Percentiles rank a stretch among this genome's conserved stretches.
These are phyloP conservation scores for Panicum miliaceum DNA, from an alignment of 176 grass and related monocot genomes.

Conservation along the genomic window DNA sequence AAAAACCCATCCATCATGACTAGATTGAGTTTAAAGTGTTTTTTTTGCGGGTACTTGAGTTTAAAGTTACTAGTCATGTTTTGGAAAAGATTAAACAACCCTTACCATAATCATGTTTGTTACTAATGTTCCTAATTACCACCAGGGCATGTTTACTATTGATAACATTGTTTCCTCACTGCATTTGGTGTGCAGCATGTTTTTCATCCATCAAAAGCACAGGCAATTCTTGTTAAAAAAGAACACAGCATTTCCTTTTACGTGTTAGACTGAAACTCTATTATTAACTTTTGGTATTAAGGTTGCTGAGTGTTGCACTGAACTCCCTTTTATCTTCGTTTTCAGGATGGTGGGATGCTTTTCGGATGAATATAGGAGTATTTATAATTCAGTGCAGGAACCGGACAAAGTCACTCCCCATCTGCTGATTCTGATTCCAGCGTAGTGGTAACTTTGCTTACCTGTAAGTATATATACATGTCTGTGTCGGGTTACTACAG, in stretches of 20 bases:
- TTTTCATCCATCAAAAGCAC: background rate
- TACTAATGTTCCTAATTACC: constrained; percentile 7
- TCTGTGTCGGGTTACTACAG: background rate
- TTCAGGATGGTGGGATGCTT: constrained; percentile 39
- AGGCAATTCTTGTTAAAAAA: background rate
- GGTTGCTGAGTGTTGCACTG: constrained; percentile 11
- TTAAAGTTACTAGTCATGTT: background rate
- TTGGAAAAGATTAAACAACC: background rate
- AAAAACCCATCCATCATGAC: background rate
- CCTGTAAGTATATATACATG: constrained; percentile 37
- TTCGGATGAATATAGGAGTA: background rate
- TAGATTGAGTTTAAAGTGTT: background rate
- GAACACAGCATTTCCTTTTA: background rate
- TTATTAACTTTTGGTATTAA: background rate
- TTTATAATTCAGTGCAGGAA: background rate
- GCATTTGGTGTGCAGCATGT: constrained; percentile 2
- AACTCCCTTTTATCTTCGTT: constrained; percentile 1
- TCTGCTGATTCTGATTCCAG: background rate
- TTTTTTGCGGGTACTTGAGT: too few relatives aligned
- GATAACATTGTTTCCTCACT: background rate
- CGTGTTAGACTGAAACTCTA: background rate
- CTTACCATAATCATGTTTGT: background rate
- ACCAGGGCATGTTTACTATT: background rate
- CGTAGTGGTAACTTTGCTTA: background rate
- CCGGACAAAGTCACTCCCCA: background rate